These are phyloP conservation scores for Ophiostoma sp. DNA, from an alignment of 2,329 filamentous ascomycete genomes.

Conservation along the genomic window DNA sequence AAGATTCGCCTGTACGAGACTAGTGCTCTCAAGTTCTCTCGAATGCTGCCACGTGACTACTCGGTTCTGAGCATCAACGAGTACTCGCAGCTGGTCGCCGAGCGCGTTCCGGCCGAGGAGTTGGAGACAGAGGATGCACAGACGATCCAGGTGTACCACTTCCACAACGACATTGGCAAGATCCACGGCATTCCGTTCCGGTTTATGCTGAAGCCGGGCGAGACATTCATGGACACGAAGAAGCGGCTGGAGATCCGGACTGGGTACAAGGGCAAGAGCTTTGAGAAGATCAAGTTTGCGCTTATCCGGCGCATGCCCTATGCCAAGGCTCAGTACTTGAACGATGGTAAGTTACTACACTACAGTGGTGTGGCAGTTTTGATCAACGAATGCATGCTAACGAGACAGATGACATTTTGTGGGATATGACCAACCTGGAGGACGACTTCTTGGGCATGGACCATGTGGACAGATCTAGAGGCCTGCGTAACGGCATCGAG, in stretches of 20 bases:
- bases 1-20: constrained; percentile 77
- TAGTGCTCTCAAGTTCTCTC: constrained; percentile 76
- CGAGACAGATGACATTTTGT: constrained; percentile 54
- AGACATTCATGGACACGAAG: constrained; percentile 85
- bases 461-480: constrained; percentile 57
- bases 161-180: constrained; percentile 81
- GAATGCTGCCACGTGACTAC: constrained; percentile 64
- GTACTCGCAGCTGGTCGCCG: constrained; percentile 74
- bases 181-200: constrained; percentile 86
- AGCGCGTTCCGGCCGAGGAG: constrained; percentile 71
- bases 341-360: constrained; percentile 65
- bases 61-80: constrained; percentile 80
- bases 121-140: constrained; percentile 51
- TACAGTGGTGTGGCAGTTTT: neutral
- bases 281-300: constrained; percentile 98
- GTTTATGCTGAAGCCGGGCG: constrained; percentile 79
- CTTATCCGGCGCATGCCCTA: constrained; percentile 67
- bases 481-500: constrained; percentile 54
- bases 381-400: constrained; percentile 23
- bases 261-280: constrained; percentile 93
- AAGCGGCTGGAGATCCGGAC: constrained; percentile 89
- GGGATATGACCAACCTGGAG: constrained; percentile 46
- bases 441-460: constrained; percentile 62
- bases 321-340: constrained; percentile 73
- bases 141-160: constrained; percentile 80